phyloP scores from a whole-genome alignment of 306 rosid species.

The Vigna radiata region DNA sequence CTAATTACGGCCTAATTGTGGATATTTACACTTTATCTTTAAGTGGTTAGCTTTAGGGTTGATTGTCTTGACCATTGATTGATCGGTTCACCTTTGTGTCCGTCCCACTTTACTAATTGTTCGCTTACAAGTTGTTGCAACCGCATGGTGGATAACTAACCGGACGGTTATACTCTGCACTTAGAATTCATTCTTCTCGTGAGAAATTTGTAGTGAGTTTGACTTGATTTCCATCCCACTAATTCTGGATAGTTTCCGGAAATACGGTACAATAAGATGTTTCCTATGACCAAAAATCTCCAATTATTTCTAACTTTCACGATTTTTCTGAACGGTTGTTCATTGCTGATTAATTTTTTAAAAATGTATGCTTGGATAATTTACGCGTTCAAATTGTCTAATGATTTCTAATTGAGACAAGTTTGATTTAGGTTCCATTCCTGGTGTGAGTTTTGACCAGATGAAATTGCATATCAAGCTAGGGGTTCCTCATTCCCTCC shows the following conservation, averaged over 20 bases:
- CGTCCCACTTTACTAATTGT: no score
- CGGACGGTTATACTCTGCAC: not conserved
- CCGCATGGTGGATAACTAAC: no score
- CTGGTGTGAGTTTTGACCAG: slow-evolving; percentile 84
- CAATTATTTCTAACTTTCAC: not conserved
- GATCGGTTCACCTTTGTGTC: no score
- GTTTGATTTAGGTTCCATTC: slow-evolving; percentile 76
- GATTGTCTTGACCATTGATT: no score
- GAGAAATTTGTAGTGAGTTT: slow-evolving; percentile 20
- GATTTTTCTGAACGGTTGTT: slow-evolving; percentile 27
- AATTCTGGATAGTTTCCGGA: slow-evolving; percentile 3
- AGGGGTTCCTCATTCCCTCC: slow-evolving; percentile 90
- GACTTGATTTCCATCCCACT: slow-evolving; percentile 6
- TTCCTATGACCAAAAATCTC: slow-evolving; percentile 1
- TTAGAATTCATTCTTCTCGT: slow-evolving; percentile 10
- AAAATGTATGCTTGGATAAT: slow-evolving; percentile 12
- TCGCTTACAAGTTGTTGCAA: no score
- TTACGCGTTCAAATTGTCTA: slow-evolving; percentile 22
- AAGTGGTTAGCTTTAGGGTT: no score
- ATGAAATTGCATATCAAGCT: slow-evolving; percentile 93
- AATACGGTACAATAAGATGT: not conserved
- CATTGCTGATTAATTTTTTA: not conserved
- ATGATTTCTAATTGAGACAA: slow-evolving; percentile 33
- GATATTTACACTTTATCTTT: no score
- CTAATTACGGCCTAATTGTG: no score